A percentile compares a stretch with the other conserved stretches of the same genome.
These are phyloP conservation scores for Pyropia haitanensis DNA, from an alignment of 23 red algal genomes.

Conservation along the genomic window DNA sequence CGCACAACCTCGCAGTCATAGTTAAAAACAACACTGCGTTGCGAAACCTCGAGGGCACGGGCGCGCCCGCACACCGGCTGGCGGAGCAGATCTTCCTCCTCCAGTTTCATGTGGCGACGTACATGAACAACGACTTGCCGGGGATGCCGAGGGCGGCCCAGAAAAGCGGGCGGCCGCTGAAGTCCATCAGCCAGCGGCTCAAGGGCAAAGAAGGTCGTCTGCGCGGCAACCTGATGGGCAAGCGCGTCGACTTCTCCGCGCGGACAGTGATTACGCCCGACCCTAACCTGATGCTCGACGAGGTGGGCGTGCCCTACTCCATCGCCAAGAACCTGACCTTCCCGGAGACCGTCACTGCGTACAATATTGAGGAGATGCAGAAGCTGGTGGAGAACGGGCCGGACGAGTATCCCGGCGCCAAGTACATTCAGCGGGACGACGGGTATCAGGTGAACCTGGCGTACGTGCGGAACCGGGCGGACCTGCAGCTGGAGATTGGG, in stretches of 20 bases:
- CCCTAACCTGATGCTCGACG: constrained; percentile 80
- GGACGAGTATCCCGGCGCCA: constrained; percentile 88
- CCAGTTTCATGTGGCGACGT: constrained; percentile 93
- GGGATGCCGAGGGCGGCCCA: constrained; percentile 67
- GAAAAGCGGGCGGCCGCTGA: constrained; percentile 68
- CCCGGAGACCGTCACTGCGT: constrained; percentile 88
- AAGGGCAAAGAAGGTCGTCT: constrained; percentile 98
- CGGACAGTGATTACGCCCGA: constrained; percentile 97
- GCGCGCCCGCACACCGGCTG: constrained; percentile 67
- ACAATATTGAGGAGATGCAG: constrained; percentile 63
- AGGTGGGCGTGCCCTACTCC: constrained; percentile 85
- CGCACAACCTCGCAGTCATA: constrained; percentile 93
- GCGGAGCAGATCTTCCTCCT: constrained; percentile 78
- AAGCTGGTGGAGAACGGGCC: constrained; percentile 81
- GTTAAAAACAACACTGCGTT: constrained; percentile 93
- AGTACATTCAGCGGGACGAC: constrained; percentile 81
- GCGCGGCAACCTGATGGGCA: constrained; percentile 97
- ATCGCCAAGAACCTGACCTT: constrained; percentile 96
- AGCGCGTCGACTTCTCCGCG: constrained; percentile 97
- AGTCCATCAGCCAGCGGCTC: constrained; percentile 91
- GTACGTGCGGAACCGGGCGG: constrained; percentile 58
- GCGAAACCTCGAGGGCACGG: constrained; percentile 60
- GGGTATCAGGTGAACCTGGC: constrained; percentile 41
- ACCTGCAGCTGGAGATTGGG: constrained; percentile 74
- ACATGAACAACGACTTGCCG: constrained; percentile 97